Base-by-base conservation (phyloP, 1,139 yeast genomes). In the Suhomyces terraborum region DNA sequence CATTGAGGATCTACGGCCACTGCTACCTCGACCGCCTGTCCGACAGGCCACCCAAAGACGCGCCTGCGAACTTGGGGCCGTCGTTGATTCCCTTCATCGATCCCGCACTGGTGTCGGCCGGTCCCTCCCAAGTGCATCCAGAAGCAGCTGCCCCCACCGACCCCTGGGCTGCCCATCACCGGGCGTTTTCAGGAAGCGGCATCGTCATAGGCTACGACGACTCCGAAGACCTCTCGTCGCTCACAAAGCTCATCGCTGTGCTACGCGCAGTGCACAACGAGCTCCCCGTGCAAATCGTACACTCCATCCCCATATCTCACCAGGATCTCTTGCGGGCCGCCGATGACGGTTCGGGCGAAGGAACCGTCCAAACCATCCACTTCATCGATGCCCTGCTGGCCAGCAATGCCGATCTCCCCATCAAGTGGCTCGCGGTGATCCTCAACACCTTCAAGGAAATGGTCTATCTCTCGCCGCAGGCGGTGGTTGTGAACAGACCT, bases 211-310 rank as follows among this genome's bases (percentile, higher is more conserved):
- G 74, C 2, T 54, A 64, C n/a, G 59, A 60, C 4, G 56, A 55
- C 28, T 55, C 23, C 6, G 10, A 16, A 10, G 19, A 33, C 13
- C 12, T 33, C 4, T 10, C 28, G 8, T 25, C 23, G 6, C 16
- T 67, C 4, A 43, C 61, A 1, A 48, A 66, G 22, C 53, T 70
- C 22, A 51, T 71, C 27, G 58, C 58, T 22, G 46, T 65, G 10
- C 54, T 71, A 35, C 49, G 72, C 12, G 55, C 59, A 9, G 53
- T 66, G 17, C 52, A 55, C 18, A 71, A 67, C 45, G 43, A 45
- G 9, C 53, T 66, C 18, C 76, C 77, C 1, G 62, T 70, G 28
- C 66, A 72, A 51, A 55, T 73, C 35, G 56, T 70, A 3, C 61
- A 59, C 54, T 27, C 42, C 9, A 32, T 32, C 10, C 27, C 28